A percentile compares a stretch with the other conserved stretches of the same genome.
These are phyloP conservation scores for Irpex lacteus DNA, from an alignment of 1,284 basidiomycete species.

Conservation along the genomic window DNA sequence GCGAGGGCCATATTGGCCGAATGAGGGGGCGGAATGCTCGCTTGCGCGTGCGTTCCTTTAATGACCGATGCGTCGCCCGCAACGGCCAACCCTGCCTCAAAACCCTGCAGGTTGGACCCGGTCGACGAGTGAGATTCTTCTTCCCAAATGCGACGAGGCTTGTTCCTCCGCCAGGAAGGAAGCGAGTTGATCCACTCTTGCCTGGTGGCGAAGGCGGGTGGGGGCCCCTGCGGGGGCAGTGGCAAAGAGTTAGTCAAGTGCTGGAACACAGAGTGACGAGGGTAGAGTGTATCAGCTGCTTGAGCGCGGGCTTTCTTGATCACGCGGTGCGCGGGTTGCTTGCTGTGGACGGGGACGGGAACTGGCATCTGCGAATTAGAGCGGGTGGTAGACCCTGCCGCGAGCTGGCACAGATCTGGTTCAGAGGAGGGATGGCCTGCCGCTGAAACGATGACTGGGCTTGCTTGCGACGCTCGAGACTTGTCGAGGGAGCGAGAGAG, in stretches of 20 bases:
- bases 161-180: slow-evolving; percentile 65
- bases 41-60: slow-evolving; percentile 80
- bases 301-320: slow-evolving; percentile 48
- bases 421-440: slow-evolving; percentile 16
- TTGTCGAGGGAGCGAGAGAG: slow-evolving; percentile 14
- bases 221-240: slow-evolving; percentile 54
- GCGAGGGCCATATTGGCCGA: slow-evolving; percentile 19
- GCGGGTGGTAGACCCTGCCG: slow-evolving; percentile 28
- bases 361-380: slow-evolving; percentile 75
- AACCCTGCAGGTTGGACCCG: slow-evolving; percentile 43
- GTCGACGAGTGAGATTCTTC: slow-evolving; percentile 34
- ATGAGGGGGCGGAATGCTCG: slow-evolving; percentile 69
- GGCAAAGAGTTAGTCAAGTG: slow-evolving; percentile 56
- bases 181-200: slow-evolving; percentile 72
- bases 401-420: slow-evolving; percentile 18
- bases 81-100: slow-evolving; percentile 67
- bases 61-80: slow-evolving; percentile 66
- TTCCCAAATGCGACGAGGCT: slow-evolving; percentile 63
- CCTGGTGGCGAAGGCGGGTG: slow-evolving; percentile 58
- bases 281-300: slow-evolving; percentile 38
- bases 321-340: slow-evolving; percentile 58
- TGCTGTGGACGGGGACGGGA: slow-evolving; percentile 63
- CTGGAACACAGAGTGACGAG: slow-evolving; percentile 42
- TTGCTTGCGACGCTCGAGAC: slow-evolving; percentile 20
- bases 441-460: slow-evolving; percentile 20